phyloP scores from a whole-genome alignment of 345 rosid genomes.

The Aurinia saxatilis region DNA sequence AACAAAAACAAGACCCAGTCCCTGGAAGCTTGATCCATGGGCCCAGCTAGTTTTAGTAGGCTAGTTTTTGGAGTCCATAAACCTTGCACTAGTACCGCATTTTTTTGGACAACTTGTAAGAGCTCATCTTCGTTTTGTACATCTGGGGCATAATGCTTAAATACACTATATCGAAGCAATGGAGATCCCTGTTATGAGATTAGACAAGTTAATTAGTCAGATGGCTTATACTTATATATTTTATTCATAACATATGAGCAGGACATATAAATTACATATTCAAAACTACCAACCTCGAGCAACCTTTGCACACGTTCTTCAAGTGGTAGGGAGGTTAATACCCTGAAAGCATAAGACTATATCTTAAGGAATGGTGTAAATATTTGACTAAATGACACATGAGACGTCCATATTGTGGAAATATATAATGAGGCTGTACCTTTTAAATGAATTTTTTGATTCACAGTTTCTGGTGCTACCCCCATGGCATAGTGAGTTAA shows the following conservation, averaged over 20 bases:
- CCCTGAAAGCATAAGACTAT: slow-evolving; percentile 43
- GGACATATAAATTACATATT: not conserved
- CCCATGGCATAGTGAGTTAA: slow-evolving; percentile 63
- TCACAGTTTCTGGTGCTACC: slow-evolving; percentile 30
- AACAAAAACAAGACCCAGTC: slow-evolving; percentile 51
- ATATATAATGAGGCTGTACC: slow-evolving; percentile 29
- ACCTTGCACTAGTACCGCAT: slow-evolving; percentile 77
- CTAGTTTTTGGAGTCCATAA: slow-evolving; percentile 63
- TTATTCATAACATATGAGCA: not conserved
- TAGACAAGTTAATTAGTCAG: slow-evolving; percentile 27
- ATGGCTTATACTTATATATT: slow-evolving; percentile 18
- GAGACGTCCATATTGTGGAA: not conserved
- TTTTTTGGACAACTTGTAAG: slow-evolving; percentile 42
- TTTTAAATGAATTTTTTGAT: slow-evolving; percentile 40
- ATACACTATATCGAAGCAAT: slow-evolving; percentile 48
- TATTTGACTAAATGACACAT: not conserved
- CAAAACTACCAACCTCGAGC: slow-evolving; percentile 67
- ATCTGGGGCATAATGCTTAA: slow-evolving; percentile 57
- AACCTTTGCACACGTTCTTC: slow-evolving; percentile 66
- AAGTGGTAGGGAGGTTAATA: slow-evolving; percentile 48
- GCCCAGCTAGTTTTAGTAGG: slow-evolving; percentile 31
- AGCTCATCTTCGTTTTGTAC: slow-evolving; percentile 44
- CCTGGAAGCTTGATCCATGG: slow-evolving; percentile 34
- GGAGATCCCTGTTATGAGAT: slow-evolving; percentile 46
- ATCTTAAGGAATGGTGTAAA: not conserved